These are phyloP conservation scores for Geranium rotundifolium DNA, from an alignment of 345 rosid genomes.

Conservation along the genomic window DNA sequence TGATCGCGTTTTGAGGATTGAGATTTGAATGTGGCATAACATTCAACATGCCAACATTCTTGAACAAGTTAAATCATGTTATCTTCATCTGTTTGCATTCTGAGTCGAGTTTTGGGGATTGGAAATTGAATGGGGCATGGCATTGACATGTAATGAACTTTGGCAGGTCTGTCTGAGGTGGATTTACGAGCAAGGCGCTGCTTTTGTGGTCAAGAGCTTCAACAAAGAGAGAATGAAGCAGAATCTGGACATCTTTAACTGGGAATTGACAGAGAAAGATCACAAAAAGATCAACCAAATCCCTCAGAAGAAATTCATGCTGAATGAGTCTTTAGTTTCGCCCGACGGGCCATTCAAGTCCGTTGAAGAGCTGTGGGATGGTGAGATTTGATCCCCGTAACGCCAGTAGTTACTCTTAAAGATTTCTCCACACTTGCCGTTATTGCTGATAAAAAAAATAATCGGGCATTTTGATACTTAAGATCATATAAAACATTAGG, in stretches of 20 bases:
- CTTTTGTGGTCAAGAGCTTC: background rate
- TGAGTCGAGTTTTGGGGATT: background rate
- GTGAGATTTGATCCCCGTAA: background rate
- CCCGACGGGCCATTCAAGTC: background rate
- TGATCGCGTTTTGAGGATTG: too few relatives aligned
- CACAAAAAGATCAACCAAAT: background rate
- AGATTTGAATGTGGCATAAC: too few relatives aligned
- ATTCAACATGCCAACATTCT: too few relatives aligned
- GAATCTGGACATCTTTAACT: background rate
- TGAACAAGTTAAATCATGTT: too few relatives aligned
- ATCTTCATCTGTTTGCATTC: background rate
- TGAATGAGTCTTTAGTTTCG: background rate
- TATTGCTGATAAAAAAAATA: too few relatives aligned
- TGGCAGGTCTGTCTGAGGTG: background rate
- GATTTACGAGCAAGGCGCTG: background rate
- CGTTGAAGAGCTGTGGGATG: background rate
- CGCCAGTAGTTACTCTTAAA: background rate
- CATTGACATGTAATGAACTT: background rate
- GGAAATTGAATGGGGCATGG: background rate
- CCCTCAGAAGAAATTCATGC: background rate
- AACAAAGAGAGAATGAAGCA: background rate
- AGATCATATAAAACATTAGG: too few relatives aligned
- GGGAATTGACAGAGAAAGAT: background rate
- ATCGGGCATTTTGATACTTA: too few relatives aligned
- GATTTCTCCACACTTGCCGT: too few relatives aligned